A percentile compares a stretch with the other conserved stretches of the same genome.
Evolutionary conservation across 2,329 filamentous ascomycete genomes (phyloP).

Genomic region (Sporothrix inflata): DNA sequence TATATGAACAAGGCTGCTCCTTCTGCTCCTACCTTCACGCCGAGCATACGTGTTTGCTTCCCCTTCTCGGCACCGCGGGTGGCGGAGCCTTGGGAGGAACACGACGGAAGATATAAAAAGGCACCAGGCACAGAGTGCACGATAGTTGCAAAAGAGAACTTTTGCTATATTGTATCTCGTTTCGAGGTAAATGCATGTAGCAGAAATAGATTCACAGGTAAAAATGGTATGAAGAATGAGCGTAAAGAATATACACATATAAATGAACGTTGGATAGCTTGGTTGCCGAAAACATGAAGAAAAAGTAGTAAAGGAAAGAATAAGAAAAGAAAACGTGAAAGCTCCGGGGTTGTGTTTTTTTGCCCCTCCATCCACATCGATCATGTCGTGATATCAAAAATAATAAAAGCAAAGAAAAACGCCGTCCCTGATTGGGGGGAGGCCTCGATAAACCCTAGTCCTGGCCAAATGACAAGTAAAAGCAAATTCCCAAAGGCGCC

Average conservation of each 20-base stretch:
- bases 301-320: conserved; percentile 44
- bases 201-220: background rate
- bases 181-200: background rate
- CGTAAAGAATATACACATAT: conserved; percentile 15
- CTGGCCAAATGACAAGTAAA: background rate
- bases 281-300: conserved; percentile 4
- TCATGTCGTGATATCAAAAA: conserved; percentile 26
- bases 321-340: conserved; percentile 19
- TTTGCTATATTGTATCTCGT: background rate
- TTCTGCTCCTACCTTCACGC: background rate
- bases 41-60: background rate
- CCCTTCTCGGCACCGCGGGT: background rate
- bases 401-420: conserved; percentile 10
- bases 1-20: background rate
- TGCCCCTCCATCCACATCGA: conserved; percentile 5
- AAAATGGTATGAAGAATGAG: conserved; percentile 18
- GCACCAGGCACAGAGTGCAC: background rate
- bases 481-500: background rate
- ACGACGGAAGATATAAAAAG: background rate
- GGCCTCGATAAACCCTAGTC: background rate
- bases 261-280: conserved; percentile 10
- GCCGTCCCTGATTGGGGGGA: conserved; percentile 5
- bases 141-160: background rate
- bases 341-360: background rate
- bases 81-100: background rate